These are phyloP conservation scores for Metschnikowia peoriensis DNA, from an alignment of 805 yeast genomes.

Conservation along the genomic window DNA sequence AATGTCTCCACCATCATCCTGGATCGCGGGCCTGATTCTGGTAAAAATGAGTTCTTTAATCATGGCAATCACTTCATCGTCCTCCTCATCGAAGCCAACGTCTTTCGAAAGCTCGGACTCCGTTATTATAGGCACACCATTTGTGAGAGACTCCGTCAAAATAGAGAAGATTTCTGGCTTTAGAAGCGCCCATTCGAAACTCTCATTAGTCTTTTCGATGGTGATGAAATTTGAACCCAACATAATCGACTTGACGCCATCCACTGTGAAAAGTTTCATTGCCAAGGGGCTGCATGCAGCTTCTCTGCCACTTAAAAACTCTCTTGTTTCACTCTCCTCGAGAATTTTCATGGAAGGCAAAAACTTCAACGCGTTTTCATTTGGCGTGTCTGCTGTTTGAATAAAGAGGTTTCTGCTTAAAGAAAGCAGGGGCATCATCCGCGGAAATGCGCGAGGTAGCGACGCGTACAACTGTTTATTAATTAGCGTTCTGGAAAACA, in stretches of 20 bases:
- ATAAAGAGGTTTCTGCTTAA: constrained; percentile 47
- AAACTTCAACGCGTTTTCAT: constrained; percentile 82
- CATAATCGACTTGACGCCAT: constrained; percentile 74
- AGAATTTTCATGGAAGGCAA: constrained; percentile 71
- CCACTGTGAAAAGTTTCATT: constrained; percentile 66
- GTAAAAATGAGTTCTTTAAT: constrained; percentile 69
- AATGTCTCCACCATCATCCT: constrained; percentile 75
- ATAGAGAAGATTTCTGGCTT: constrained; percentile 67
- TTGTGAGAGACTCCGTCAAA: constrained; percentile 52
- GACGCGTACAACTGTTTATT: not conserved
- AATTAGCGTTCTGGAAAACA: constrained; percentile 3
- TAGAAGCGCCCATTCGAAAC: constrained; percentile 56
- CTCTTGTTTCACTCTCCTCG: constrained; percentile 58
- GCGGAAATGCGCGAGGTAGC: constrained; percentile 1
- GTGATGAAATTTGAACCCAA: constrained; percentile 85
- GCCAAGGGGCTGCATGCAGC: constrained; percentile 77
- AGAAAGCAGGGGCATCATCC: not conserved
- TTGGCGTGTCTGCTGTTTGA: constrained; percentile 84
- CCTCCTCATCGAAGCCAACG: constrained; percentile 52
- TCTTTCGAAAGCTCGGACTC: constrained; percentile 32
- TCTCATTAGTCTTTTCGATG: constrained; percentile 57
- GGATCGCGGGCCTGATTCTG: constrained; percentile 69
- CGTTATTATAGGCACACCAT: constrained; percentile 52
- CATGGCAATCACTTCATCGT: constrained; percentile 64
- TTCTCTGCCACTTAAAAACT: constrained; percentile 72